A percentile compares a stretch with the other conserved stretches of the same genome.
These are phyloP conservation scores for Remersonia thermophila DNA, from an alignment of 2,329 filamentous ascomycete species.

Conservation along the genomic window DNA sequence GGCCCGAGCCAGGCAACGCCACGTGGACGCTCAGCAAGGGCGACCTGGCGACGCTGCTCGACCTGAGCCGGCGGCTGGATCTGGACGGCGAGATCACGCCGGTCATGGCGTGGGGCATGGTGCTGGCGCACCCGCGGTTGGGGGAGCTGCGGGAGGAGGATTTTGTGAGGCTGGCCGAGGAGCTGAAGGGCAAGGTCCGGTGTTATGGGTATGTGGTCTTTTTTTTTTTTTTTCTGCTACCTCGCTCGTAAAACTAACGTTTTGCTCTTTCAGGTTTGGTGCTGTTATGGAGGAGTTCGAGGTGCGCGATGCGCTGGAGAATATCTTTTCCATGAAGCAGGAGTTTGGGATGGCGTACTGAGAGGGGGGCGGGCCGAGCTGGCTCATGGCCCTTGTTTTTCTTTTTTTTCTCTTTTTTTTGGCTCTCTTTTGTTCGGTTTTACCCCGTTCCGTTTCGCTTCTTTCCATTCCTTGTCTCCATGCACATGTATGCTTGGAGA, in stretches of 20 bases:
- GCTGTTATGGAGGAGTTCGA: constrained; percentile 57
- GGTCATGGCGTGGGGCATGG: constrained; percentile 84
- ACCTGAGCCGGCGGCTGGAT: constrained; percentile 71
- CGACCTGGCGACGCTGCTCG: constrained; percentile 69
- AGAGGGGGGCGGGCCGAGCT: background rate
- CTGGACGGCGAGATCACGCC: constrained; percentile 87
- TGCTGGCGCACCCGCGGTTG: constrained; percentile 61
- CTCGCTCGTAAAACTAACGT: background rate
- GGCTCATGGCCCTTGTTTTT: background rate
- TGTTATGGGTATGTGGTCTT: constrained; percentile 74
- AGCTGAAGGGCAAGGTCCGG: constrained; percentile 66
- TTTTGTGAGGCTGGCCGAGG: constrained; percentile 58
- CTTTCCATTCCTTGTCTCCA: too few species aligned
- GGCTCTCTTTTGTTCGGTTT: background rate
- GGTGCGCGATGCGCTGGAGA: constrained; percentile 64
- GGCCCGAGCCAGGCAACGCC: constrained; percentile 33
- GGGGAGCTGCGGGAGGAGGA: constrained; percentile 53
- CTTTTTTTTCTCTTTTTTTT: background rate
- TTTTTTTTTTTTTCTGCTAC: constrained; percentile 3
- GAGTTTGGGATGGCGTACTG: constrained; percentile 19
- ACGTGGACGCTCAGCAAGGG: constrained; percentile 69
- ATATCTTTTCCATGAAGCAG: constrained; percentile 49
- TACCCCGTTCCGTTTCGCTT: too few species aligned
- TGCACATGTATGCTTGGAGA: too few species aligned
- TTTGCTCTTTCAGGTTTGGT: constrained; percentile 37